Percentiles rank a stretch among this genome's conserved stretches.
phyloP scores from a whole-genome alignment of 768 basidiomycete genomes.

The Russula foetens region DNA sequence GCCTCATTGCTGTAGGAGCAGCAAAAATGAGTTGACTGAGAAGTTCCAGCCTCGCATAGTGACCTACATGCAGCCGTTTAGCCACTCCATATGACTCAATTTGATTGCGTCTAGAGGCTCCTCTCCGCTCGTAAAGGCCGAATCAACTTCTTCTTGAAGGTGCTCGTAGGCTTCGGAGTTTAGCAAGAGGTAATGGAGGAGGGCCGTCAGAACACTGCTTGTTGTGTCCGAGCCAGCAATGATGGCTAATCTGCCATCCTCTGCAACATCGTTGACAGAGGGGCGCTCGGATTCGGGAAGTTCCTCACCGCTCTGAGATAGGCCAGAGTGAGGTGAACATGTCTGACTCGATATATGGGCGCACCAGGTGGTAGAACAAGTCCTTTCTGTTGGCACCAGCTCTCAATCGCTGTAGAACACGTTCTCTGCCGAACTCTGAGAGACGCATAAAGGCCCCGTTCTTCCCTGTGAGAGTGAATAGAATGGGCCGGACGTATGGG shows the following conservation, averaged over 20 bases:
- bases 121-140: constrained; percentile 4
- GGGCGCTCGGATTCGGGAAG: neutral
- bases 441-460: neutral
- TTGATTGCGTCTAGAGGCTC: constrained; percentile 7
- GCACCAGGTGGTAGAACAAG: constrained; percentile 34
- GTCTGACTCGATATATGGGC: neutral
- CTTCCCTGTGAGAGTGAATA: neutral
- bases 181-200: constrained; percentile 30
- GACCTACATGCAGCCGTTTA: constrained; percentile 14
- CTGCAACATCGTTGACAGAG: constrained; percentile 20
- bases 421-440: neutral
- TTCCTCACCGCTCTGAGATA: constrained; percentile 2
- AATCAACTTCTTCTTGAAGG: constrained; percentile 8
- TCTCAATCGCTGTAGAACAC: neutral
- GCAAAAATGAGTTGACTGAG: neutral
- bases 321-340: neutral
- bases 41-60: neutral
- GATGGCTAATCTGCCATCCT: constrained; percentile 32
- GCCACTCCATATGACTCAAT: constrained; percentile 10
- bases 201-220: constrained; percentile 27
- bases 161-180: constrained; percentile 24
- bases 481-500: neutral
- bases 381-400: constrained; percentile 23
- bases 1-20: constrained; percentile 37
- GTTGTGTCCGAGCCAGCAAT: constrained; percentile 38